A percentile compares a stretch with the other conserved stretches of the same genome.
phyloP scores from a whole-genome alignment of 2,329 filamentous ascomycete species.

The Aspergillus sp. region DNA sequence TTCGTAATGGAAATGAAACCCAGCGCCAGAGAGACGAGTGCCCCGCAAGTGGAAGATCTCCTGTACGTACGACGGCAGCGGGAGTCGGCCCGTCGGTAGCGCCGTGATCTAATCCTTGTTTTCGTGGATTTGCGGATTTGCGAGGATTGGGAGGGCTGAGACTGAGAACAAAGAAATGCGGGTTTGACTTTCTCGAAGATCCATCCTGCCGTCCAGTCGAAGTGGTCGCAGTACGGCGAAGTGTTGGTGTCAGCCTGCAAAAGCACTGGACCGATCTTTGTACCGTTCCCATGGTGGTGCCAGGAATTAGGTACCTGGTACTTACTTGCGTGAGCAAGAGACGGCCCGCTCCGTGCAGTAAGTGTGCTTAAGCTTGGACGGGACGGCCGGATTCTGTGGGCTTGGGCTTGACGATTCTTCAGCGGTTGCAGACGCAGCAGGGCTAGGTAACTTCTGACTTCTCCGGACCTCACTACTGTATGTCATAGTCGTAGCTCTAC shows the following conservation, averaged over 20 bases:
- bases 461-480: constrained; percentile 1
- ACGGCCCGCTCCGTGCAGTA: constrained; percentile 16
- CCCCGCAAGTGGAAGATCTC: constrained; percentile 27
- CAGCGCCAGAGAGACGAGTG: not conserved
- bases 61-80: constrained; percentile 32
- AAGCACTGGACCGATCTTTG: too few species aligned
- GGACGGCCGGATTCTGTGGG: not conserved
- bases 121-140: not conserved
- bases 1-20: not conserved
- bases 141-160: not conserved
- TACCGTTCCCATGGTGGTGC: too few species aligned
- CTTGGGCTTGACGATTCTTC: constrained; percentile 10
- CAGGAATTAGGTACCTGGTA: not conserved
- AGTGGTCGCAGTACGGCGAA: not conserved
- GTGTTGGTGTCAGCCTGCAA: too few species aligned
- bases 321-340: not conserved
- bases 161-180: not conserved
- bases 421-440: not conserved
- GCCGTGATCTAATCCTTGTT: constrained; percentile 15
- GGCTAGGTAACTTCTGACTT: not conserved
- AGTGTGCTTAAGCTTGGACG: not conserved
- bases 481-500: not conserved
- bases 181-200: not conserved
- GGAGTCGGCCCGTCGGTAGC: constrained; percentile 32
- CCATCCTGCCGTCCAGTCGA: not conserved